These are phyloP conservation scores for Musa balbisiana DNA, from an alignment of 202 grass and related monocot genomes.

Conservation along the genomic window DNA sequence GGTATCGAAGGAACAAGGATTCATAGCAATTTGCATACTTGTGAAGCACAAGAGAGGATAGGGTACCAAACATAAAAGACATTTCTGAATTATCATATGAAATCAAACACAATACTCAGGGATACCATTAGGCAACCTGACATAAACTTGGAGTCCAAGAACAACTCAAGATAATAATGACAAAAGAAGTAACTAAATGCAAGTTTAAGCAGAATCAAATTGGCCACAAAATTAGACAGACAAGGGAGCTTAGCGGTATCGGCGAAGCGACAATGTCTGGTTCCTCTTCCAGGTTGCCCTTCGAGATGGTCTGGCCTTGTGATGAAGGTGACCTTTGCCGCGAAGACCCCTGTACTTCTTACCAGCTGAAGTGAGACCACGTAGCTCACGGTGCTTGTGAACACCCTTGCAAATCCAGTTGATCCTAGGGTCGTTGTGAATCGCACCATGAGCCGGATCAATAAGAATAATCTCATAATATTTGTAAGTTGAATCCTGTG, in stretches of 20 bases:
- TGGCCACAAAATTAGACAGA: neutral
- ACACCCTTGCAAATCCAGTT: constrained; percentile 10
- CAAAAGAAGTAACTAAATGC: neutral
- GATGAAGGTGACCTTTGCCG: constrained; percentile 3
- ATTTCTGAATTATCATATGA: too few relatives aligned
- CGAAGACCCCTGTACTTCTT: constrained; percentile 7
- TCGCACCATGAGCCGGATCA: neutral
- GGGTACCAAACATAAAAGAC: too few relatives aligned
- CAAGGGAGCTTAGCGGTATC: neutral
- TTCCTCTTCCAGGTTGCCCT: constrained; percentile 10
- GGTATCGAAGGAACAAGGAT: too few relatives aligned
- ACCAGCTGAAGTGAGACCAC: neutral
- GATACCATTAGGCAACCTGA: too few relatives aligned
- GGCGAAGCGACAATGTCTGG: constrained; percentile 2
- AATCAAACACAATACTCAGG: too few relatives aligned
- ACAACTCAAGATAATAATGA: too few relatives aligned
- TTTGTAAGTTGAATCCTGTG: constrained; percentile 8
- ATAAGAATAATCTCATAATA: constrained; percentile 3
- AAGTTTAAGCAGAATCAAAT: neutral
- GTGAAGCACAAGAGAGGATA: too few relatives aligned
- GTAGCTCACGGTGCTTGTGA: constrained; percentile 6
- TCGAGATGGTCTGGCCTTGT: constrained; percentile 10
- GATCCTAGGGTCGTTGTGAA: neutral
- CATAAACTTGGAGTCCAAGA: too few relatives aligned
- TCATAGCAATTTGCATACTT: too few relatives aligned